phyloP scores from a whole-genome alignment of 1,284 basidiomycete species.

The Apiotrichum siamense region DNA sequence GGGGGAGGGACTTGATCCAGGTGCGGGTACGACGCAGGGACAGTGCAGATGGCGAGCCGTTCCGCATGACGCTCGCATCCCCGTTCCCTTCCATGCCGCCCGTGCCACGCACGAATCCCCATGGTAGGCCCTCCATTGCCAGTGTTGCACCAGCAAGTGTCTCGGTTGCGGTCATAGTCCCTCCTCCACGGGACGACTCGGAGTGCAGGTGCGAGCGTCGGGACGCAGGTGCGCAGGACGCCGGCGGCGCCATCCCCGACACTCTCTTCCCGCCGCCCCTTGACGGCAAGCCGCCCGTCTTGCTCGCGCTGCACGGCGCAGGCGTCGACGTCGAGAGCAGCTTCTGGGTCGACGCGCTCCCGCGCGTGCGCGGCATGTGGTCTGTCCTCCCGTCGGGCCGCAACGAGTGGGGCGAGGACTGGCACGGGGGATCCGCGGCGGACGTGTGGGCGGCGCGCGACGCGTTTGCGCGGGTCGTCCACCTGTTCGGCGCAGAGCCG shows the following conservation, averaged over 20 bases:
- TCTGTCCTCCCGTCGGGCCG: conserved; percentile 39
- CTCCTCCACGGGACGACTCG: conserved; percentile 9
- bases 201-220: too few species aligned
- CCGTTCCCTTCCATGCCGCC: too few species aligned
- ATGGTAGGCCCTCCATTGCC: too few species aligned
- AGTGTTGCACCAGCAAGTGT: conserved; percentile 19
- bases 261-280: too few species aligned
- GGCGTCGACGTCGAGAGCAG: conserved; percentile 31
- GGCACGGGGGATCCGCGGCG: conserved; percentile 41
- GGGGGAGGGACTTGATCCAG: too few species aligned
- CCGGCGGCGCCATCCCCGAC: too few species aligned
- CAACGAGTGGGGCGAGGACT: conserved; percentile 47
- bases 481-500: neutral
- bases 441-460: conserved; percentile 38
- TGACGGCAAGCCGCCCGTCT: conserved; percentile 13
- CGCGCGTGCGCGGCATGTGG: conserved; percentile 26
- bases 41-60: conserved; percentile 1
- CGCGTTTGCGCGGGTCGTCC: conserved; percentile 7
- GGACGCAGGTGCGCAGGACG: too few species aligned
- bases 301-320: conserved; percentile 43
- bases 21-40: too few species aligned
- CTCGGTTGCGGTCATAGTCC: conserved; percentile 29
- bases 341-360: conserved; percentile 29
- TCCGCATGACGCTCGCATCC: conserved; percentile 29
- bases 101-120: too few species aligned